Evolutionary conservation across 2,329 filamentous ascomycete genomes (phyloP), one percentile per base, ranked within the genome.

Genomic region (Penicillium glabrum): DNA sequence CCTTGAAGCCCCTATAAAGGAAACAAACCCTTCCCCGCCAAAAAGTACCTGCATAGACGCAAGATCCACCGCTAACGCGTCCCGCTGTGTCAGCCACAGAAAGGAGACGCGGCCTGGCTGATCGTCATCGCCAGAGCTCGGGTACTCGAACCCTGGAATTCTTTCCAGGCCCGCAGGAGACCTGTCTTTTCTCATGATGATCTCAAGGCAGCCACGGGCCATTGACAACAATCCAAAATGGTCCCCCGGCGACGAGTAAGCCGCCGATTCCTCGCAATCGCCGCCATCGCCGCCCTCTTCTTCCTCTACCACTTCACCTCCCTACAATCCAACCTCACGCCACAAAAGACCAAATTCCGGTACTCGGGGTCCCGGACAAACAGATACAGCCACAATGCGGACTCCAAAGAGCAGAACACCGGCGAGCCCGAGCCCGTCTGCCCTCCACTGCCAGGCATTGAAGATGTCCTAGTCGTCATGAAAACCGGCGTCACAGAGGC

Each of bases 401-500:
- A 29, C 16, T 37, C 16, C n/a, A 39, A 39, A 19, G 49, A 51
- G 39, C 27, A 59, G 1, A 46, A 54, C n/a, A 51, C 39, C 9
- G 61, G 61, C 35, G 64, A 65, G 46, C 59, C 62, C 4, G 49
- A 49, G 6, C 51, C 60, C 19, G 46, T 63, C 41, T 76, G 74
- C 27, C 72, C 72, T 6, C 60, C 69, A 3, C 58, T 77, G 3
- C 70, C 76, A 10, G 78, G 77, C 13, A 71, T 80, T 23, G 74
- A 82, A 3, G 77, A 86, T 64, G 70, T 86, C 46, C 80, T 86
- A 57, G 77, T 86, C 16, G 73, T 85, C 10, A 74, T 87, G 59
- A 81, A 82, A 60, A 86, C 84, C 0, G 84, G 83, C 52, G 83
- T 83, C 16, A 83, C 82, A 8, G 83, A 86, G 62, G 77, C 82